Conservation (phyloP, 2,329 filamentous ascomycete genomes). For the Pseudopyrenochaeta lycopersici region DNA sequence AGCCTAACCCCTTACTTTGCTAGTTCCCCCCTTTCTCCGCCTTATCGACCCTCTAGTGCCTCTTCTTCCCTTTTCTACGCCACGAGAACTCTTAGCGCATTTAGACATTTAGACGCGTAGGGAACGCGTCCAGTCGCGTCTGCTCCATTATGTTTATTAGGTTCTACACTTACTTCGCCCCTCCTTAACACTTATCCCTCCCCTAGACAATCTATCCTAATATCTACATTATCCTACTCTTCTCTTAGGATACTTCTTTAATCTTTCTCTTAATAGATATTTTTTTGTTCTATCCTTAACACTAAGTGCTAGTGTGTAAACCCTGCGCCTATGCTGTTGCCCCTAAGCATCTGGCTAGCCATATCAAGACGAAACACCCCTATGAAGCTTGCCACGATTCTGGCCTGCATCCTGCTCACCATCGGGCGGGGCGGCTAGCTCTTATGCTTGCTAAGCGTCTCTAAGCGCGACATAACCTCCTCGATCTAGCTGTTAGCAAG, state of each 20-base stretch:
- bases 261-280: constrained; percentile 3
- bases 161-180: too few relatives aligned
- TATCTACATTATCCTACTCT: too few relatives aligned
- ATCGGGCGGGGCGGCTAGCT: not conserved
- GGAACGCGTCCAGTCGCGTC: too few relatives aligned
- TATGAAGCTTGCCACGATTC: not conserved
- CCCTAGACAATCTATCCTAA: too few relatives aligned
- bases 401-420: not conserved
- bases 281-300: constrained; percentile 4
- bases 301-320: constrained; percentile 4
- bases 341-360: not conserved
- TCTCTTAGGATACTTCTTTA: too few relatives aligned
- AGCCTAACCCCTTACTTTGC: too few relatives aligned
- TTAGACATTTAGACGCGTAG: too few relatives aligned
- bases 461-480: constrained; percentile 2
- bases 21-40: not conserved
- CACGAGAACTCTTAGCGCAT: too few relatives aligned
- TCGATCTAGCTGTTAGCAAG: not conserved
- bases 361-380: not conserved
- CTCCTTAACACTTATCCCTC: too few relatives aligned
- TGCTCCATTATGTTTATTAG: too few relatives aligned
- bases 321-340: constrained; percentile 4
- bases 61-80: too few relatives aligned
- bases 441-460: not conserved
- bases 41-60: too few relatives aligned